Evolutionary conservation across 768 basidiomycete genomes (phyloP), one percentile per base, ranked within the genome.

Genomic region (Asterophora parasitica): DNA sequence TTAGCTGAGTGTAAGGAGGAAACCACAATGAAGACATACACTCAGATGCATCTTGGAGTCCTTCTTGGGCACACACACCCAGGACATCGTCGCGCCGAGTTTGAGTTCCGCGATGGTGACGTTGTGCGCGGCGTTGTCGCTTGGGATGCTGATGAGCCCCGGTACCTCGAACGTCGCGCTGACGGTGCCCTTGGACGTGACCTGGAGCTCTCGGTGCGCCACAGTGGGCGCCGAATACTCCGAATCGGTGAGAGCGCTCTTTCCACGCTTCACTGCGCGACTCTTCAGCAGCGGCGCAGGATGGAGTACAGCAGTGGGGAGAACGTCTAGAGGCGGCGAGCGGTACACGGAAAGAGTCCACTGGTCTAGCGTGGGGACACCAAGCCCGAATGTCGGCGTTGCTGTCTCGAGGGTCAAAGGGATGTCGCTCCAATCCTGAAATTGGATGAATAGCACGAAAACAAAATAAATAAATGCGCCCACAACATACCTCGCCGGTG

Each of bases 341-440:
- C 36, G 16, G 16, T 19, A n/a, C 30, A 23, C 10, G 7, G 64
- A 64, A 4, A 73, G 51, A 9, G 54, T 66, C 69, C 71, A 75
- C 0, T 68, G 64, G 1, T 49, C 28, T 1, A 75, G 65, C 3
- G 48, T 44, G 1, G 73, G 72, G 4, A 72, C 57, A 6, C 49
- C 55, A 12, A 67, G 44, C 8, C 71, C 71, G 41, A 70, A 72
- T 0, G 71, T 68, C 0, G 72, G 72, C 4, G 63, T 57, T 3
- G 69, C 64, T 0, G 74, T 75, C 55, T 75, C 72, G 3, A 75
- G 65, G 1, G 65, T 49, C 11, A 52, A n/a, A 43, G 40, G 35
- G 54, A 55, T 51, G 44, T 61, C 17, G 41, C 50, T 15, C 54
- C 58, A 54, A 52, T 51, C 42, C 56, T 51, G 12, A 23, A 23